These are phyloP conservation scores for Sclerotinia borealis DNA, from an alignment of 2,329 filamentous ascomycete genomes.

Conservation along the genomic window DNA sequence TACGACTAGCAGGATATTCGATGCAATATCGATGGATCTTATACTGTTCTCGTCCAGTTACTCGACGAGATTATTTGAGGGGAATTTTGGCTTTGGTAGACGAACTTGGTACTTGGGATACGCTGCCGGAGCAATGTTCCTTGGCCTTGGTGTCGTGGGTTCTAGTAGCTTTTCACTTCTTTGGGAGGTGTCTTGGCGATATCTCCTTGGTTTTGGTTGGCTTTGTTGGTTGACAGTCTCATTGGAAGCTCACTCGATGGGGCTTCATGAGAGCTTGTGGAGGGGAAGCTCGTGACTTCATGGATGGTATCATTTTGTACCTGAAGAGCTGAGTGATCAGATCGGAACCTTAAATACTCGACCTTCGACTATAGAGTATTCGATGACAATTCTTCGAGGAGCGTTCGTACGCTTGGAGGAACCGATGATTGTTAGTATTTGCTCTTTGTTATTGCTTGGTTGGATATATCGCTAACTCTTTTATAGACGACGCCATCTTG, in stretches of 20 bases:
- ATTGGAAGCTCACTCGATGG: constrained; percentile 2
- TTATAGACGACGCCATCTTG: neutral
- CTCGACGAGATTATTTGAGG: neutral
- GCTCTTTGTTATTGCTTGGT: no score
- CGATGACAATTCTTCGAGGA: no score
- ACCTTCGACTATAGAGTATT: neutral
- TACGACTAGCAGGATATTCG: constrained; percentile 1
- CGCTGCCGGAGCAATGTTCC: neutral
- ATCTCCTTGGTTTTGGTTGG: neutral
- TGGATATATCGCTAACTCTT: neutral
- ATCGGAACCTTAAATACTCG: neutral
- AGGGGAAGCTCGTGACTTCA: neutral
- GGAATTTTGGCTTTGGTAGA: no score
- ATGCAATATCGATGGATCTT: neutral
- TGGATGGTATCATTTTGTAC: neutral
- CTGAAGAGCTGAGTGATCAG: constrained; percentile 2
- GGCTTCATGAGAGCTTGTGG: neutral
- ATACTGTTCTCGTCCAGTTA: constrained; percentile 1
- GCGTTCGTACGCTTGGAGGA: neutral
- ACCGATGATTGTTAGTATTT: no score
- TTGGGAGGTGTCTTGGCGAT: neutral
- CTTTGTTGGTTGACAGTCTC: neutral
- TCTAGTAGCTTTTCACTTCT: neutral
- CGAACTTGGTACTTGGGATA: neutral
- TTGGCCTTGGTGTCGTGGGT: neutral